Conservation (phyloP, 179 eudicot genomes). For the Beta lomatogona region DNA sequence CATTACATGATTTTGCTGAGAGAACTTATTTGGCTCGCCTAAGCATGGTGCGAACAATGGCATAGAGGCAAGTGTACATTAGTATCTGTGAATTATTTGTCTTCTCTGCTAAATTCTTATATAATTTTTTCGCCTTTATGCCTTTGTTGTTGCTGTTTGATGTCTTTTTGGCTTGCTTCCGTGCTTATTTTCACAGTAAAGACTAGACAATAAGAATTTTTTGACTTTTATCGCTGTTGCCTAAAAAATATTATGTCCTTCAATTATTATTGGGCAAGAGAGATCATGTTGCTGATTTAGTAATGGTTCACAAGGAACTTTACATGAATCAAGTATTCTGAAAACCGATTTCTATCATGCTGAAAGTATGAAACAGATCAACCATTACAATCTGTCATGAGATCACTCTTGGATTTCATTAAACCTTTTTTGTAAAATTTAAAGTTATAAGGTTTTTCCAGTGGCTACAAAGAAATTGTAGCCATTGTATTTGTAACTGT, state of each 20-base stretch:
- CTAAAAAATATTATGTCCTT: no score
- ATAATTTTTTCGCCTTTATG: neutral
- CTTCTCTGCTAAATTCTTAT: neutral
- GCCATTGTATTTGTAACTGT: no score
- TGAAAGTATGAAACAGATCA: no score
- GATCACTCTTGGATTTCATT: no score
- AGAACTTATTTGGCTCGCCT: conserved; percentile 76
- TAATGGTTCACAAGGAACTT: no score
- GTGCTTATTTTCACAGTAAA: neutral
- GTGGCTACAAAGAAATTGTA: no score
- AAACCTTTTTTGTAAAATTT: no score
- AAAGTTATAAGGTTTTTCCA: no score
- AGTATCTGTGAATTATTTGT: neutral
- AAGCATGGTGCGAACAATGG: conserved; percentile 64
- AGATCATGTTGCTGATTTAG: no score
- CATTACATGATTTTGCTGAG: conserved; percentile 94
- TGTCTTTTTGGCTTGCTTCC: neutral
- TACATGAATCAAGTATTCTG: no score
- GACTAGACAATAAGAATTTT: neutral
- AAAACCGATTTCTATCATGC: no score
- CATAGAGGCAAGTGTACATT: conserved; percentile 18
- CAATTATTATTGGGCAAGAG: neutral
- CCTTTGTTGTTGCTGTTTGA: neutral
- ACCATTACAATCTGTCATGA: no score
- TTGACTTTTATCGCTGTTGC: neutral